These are phyloP conservation scores for Amanita subjunquillea DNA, from an alignment of 768 basidiomycete species.

Conservation along the genomic window DNA sequence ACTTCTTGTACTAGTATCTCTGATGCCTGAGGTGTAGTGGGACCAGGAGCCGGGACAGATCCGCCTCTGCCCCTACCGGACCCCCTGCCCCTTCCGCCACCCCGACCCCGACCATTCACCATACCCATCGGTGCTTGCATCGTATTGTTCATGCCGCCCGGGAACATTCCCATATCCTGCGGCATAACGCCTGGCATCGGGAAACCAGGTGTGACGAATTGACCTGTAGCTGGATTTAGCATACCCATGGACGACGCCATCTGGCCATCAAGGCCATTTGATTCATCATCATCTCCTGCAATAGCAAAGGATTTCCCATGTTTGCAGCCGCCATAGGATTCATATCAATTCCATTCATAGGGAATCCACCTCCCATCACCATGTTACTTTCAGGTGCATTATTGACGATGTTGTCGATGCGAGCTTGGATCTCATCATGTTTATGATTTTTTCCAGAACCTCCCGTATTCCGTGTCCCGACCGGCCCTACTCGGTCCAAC, in stretches of 20 bases:
- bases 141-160: conserved; percentile 19
- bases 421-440: conserved; percentile 66
- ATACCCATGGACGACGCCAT: conserved; percentile 82
- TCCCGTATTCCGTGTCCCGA: conserved; percentile 22
- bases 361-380: conserved; percentile 40
- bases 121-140: conserved; percentile 17
- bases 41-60: conserved; percentile 17
- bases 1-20: conserved; percentile 2
- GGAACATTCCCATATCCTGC: conserved; percentile 42
- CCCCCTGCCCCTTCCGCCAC: conserved; percentile 31
- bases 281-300: conserved; percentile 89
- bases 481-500: conserved; percentile 66
- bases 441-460: conserved; percentile 25
- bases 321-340: conserved; percentile 37
- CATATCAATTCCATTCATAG: conserved; percentile 52
- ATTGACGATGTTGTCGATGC: conserved; percentile 69
- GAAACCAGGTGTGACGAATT: conserved; percentile 45
- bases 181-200: conserved; percentile 47
- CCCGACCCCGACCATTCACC: conserved; percentile 29
- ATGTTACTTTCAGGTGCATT: conserved; percentile 44
- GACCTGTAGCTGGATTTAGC: conserved; percentile 48
- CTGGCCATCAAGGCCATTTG: conserved; percentile 93
- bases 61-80: conserved; percentile 41
- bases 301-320: conserved; percentile 55
- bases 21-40: conserved; percentile 7